A percentile compares a stretch with the other conserved stretches of the same genome.
These are phyloP conservation scores for Lactarius vividus DNA, from an alignment of 768 basidiomycete species.

Conservation along the genomic window DNA sequence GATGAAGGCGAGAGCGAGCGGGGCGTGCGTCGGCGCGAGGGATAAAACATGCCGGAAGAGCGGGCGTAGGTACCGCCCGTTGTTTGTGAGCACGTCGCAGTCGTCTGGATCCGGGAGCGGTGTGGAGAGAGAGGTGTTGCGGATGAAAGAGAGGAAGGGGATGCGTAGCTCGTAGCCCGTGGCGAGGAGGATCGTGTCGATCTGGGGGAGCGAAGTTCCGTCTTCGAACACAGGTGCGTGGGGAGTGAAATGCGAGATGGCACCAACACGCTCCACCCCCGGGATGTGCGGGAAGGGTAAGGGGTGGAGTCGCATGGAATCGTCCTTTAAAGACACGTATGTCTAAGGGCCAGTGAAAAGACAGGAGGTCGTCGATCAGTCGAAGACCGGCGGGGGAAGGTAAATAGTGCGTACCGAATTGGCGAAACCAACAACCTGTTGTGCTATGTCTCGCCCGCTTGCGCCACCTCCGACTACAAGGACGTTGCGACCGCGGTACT, in stretches of 20 bases:
- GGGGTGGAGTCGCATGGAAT: neutral
- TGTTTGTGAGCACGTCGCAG: slow-evolving; percentile 40
- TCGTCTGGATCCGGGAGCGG: slow-evolving; percentile 13
- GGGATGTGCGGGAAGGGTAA: slow-evolving; percentile 5
- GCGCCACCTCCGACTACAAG: slow-evolving; percentile 49
- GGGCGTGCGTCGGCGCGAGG: slow-evolving; percentile 45
- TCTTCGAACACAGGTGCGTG: slow-evolving; percentile 43
- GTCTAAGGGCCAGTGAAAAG: slow-evolving; percentile 21
- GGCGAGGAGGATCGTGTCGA: slow-evolving; percentile 41
- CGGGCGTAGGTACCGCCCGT: slow-evolving; percentile 54
- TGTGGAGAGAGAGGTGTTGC: slow-evolving; percentile 26
- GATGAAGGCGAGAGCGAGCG: slow-evolving; percentile 53
- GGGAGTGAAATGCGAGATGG: neutral
- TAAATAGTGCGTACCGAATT: slow-evolving; percentile 40
- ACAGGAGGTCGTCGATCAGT: neutral
- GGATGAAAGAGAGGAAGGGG: slow-evolving; percentile 42
- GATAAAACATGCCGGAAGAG: slow-evolving; percentile 53
- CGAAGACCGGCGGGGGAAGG: slow-evolving; percentile 32
- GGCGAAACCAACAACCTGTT: slow-evolving; percentile 48
- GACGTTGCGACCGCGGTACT: slow-evolving; percentile 43
- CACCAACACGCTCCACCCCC: neutral
- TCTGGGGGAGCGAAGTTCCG: neutral
- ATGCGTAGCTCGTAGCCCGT: slow-evolving; percentile 57
- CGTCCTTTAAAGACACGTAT: neutral
- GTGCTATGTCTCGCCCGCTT: slow-evolving; percentile 47